Evolutionary conservation across 2,329 filamentous ascomycete species (phyloP), one percentile per base, ranked within the genome.

Genomic region (Fusarium liriodendri): DNA sequence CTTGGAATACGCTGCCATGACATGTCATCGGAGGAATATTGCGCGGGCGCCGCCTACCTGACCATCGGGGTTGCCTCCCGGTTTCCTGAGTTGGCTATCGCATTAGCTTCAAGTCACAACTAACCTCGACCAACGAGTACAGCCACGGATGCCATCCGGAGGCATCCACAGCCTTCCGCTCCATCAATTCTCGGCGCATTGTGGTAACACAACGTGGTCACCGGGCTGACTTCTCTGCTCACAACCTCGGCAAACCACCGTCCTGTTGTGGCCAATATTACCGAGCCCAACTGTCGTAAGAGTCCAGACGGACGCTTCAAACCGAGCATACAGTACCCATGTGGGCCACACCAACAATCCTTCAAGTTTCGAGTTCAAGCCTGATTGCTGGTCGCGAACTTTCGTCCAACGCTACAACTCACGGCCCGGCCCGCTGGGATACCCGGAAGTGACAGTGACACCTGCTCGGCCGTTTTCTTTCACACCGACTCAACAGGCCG

Each of bases 371-470:
- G 22, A 59, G 52, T 47, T 57, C 52, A 52, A 40, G 57, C 54
- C n/a, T 52, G 63, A 64, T 50, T 61, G 37, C 22, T 32, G 14
- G 25, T 54, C 40, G 55, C 27, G 35, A 68, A 63, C 62, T 62
- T 64, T 59, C 38, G 64, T 60, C 70, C 69, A 75, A 71, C 72
- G 69, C 67, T 60, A 69, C 70, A 76, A 71, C 72, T 70, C 66
- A 76, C 77, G 77, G 77, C 67, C 74, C 77, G 77, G 75, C 72
- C 77, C 77, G 77, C 72, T 71, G 69, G 63, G 67, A 74, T 72
- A 75, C 71, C 75, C 72, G 67, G 71, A 64, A 63, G 54, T 71
- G 67, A 70, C 64, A 62, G 54, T 72, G 67, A 70, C 64, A 64
- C 45, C 50, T 63, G 54, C 62, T 54, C n/a, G 37, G 50, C 54